Evolutionary conservation across 2,329 filamentous ascomycete genomes (phyloP).

Genomic region (Davidsoniella virescens): DNA sequence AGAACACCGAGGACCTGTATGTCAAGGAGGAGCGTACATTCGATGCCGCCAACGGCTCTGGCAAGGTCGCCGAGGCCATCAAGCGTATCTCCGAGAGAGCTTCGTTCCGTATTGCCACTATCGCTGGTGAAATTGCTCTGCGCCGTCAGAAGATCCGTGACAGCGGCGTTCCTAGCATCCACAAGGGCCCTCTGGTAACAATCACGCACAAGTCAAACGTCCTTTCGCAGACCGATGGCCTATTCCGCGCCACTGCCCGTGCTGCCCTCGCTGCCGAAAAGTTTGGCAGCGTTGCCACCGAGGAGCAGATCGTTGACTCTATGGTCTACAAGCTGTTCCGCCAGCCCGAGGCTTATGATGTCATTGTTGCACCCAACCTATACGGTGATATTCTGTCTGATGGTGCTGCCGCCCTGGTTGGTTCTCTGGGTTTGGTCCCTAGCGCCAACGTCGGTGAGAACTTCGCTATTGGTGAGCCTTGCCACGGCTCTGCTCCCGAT

Average conservation of each 20-base stretch:
- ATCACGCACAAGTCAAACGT: constrained; percentile 99
- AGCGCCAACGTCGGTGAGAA: constrained; percentile 87
- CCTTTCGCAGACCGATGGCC: constrained; percentile 84
- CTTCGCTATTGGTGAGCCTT: constrained; percentile 95
- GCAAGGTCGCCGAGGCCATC: constrained; percentile 88
- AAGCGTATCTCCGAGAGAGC: constrained; percentile 89
- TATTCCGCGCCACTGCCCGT: constrained; percentile 73
- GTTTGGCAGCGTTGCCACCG: constrained; percentile 52
- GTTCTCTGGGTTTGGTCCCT: constrained; percentile 79
- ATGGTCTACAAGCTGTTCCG: constrained; percentile 99
- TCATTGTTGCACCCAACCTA: constrained; percentile 92
- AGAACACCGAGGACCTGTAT: constrained; percentile 97
- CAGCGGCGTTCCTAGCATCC: constrained; percentile 38
- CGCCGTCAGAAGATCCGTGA: constrained; percentile 68
- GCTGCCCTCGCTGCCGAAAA: constrained; percentile 49
- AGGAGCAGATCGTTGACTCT: constrained; percentile 97
- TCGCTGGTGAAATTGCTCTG: constrained; percentile 88
- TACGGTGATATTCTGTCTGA: constrained; percentile 96
- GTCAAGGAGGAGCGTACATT: constrained; percentile 91
- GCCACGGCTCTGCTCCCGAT: constrained; percentile 89
- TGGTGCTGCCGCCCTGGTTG: constrained; percentile 84
- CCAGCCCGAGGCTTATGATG: constrained; percentile 86
- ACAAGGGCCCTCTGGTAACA: constrained; percentile 62
- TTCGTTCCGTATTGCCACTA: constrained; percentile 70
- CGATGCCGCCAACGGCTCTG: constrained; percentile 47